phyloP scores from a whole-genome alignment of 192 early-diverging fungal genomes.

The Chytriomyces sp. region DNA sequence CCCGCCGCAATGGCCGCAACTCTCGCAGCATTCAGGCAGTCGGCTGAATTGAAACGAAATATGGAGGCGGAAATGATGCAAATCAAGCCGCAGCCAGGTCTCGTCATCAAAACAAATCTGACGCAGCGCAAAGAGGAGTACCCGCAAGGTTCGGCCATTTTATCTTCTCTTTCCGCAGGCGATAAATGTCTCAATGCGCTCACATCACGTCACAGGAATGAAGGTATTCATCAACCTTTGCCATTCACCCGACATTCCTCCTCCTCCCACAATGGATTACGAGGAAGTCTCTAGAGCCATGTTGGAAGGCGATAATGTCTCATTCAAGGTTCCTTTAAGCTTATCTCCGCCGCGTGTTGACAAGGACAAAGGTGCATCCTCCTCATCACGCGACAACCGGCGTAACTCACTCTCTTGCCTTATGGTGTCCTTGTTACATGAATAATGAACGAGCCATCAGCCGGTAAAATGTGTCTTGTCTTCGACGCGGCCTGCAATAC shows the following conservation, averaged over 20 bases:
- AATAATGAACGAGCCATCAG: too few relatives aligned
- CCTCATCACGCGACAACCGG: neutral
- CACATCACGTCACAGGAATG: constrained; percentile 16
- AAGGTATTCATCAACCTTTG: constrained; percentile 72
- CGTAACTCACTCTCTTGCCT: constrained; percentile 10
- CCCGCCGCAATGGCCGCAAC: neutral
- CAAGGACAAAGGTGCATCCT: constrained; percentile 43
- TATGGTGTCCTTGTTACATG: too few relatives aligned
- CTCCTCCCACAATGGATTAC: constrained; percentile 55
- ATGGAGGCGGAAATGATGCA: constrained; percentile 2
- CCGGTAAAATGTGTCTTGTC: constrained; percentile 51
- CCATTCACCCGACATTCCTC: constrained; percentile 54
- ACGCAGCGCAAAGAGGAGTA: constrained; percentile 22
- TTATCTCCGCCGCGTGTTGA: constrained; percentile 49
- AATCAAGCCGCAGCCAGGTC: constrained; percentile 25
- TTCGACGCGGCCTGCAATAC: constrained; percentile 71
- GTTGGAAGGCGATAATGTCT: constrained; percentile 49
- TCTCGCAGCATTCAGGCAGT: neutral
- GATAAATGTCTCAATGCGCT: neutral
- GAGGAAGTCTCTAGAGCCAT: constrained; percentile 61
- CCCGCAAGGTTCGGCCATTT: neutral
- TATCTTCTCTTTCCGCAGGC: neutral
- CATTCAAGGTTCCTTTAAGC: constrained; percentile 62
- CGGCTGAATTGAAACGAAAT: neutral
- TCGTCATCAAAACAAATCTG: constrained; percentile 35